Base-by-base conservation (phyloP, 2,329 filamentous ascomycete genomes). In the Coleophoma crateriformis region DNA sequence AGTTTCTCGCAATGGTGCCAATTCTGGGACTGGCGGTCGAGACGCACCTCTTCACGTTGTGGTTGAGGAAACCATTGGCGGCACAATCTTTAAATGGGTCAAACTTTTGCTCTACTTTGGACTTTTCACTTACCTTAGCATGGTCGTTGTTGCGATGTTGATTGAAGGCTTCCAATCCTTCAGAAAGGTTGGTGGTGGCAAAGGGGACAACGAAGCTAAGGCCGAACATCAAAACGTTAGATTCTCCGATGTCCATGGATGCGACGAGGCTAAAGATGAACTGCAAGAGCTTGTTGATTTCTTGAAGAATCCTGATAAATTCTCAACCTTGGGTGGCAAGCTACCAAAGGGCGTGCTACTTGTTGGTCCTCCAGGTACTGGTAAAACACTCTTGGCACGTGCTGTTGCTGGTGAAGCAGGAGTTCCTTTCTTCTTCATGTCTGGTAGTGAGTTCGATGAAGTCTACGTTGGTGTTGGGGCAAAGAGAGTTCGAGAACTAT, bases 371-470 rank as follows among this genome's bases (percentile, higher is more conserved):
- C 94, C 94, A 47, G 94, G 94, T 73, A 99, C 94, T 53, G 94
- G 94, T 72, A 99, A 99, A 73, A 99, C 94, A 12, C 81, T 99
- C 38, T 81, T 99, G 53, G 94, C 94, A 55, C 86, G 94, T 62
- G 95, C 94, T 49, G 94, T 99, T 53, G 94, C 94, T 44, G 94
- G 94, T 47, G 94, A 99, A 73, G 91, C 94, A 48, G 94, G 92
- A 49, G 94, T 99, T 15, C 94, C 94, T 1, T 99, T 99, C 78
- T 99, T 97, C 78, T 99, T 96, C 78, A 97, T 99, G 92, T 99
- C 94, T 64, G 94, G 94, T 46, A 95, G 90, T 51, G 94, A 99
- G 68, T 99, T 99, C 65, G 94, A 99, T 64, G 94, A 99, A 70
- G 87, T 99, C 47, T 99, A 96, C 64, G 95, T 99, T 34, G 94